Base-by-base conservation (phyloP, 257 asterid species). In the Solanum rostratum region DNA sequence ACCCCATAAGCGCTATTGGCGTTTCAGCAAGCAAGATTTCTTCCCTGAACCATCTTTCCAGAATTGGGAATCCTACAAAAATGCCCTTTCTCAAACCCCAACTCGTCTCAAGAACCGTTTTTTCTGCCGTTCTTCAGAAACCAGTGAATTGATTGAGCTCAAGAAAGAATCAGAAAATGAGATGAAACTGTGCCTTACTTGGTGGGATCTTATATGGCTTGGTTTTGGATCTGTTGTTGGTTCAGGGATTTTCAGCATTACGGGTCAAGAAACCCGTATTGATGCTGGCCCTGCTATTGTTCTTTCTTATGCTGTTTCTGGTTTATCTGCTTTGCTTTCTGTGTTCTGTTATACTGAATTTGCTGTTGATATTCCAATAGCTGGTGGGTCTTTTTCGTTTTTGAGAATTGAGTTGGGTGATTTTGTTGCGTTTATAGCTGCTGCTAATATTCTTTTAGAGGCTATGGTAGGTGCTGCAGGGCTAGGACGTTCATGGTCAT, bases 121-220 rank as follows among this genome's bases (percentile, higher is more conserved):
- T 33, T 84, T 93, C 43, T 88, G 87, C 69, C 97, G 98, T 59
- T 90, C 98, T 50, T 86, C 95, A 52, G 99, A 96, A 14, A 69
- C 88, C 62, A 71, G 62, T 4, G 99, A 96, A 88, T 91, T 93
- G 27, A 50, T 95, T 46, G 89, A 84, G 29, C 87, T 90, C 83
- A 90, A 89, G 87, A 90, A 89, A 43, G 94, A 93, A 59, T 93
- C 98, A 5, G 98, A 96, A 82, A 87, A 95, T 65, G 91, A 91
- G 59, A 92, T 96, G 97, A 88, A 88, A 81, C 80, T 81, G n/a
- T 93, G 98, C 88, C 92, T 96, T 20, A 95, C 98, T 4, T 96
- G 98, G 99, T 96, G 98, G 97, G 99, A 96, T 89, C 90, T 96
- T 10, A 79, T 95, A 4, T 96, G 99, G 99, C 91, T 96, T 74